Base-by-base conservation (phyloP, 148 eudicot genomes). In the Fagopyrum homotropicum region DNA sequence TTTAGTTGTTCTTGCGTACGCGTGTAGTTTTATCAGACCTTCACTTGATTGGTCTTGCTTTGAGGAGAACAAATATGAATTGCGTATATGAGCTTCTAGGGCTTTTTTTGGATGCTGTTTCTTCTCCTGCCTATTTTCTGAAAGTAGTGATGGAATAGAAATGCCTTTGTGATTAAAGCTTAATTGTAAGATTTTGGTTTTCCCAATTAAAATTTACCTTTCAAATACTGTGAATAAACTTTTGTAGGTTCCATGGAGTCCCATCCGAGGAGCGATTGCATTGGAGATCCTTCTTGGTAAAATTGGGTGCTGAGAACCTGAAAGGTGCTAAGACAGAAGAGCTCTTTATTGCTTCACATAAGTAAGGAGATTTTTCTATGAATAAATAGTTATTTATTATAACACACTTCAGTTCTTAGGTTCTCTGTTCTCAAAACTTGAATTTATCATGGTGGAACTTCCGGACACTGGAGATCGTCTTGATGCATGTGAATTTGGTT, bases 201-300 rank as follows among this genome's bases (percentile, higher is more conserved):
- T 2, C 40, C 40, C 40, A 1, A 35, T 35, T 35, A 35, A 1
- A 6, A 3, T 60, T 60, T 60, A 60, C 68, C 68, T 6, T 8
- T 60, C 19, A 26, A 60, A 26, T 7, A 22, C 9, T 57, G 14
- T 26, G 9, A 55, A 60, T 60, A 26, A 40, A 44, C 40, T 75
- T n/a, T 73, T 86, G 79, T 77, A 96, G 99, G 81, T 96, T 96
- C 80, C 89, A 88, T 86, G 98, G 99, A 79, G 98, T 96, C 76
- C 99, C 98, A 73, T 82, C 91, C 14, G 99, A 96, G 89, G 99
- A 96, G 81, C 89, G 99, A 72, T 82, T 92, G 82, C 99, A 96
- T 78, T 96, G 99, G 98, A 89, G 99, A 82, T 85, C 98, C 5
- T 96, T 92, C 82, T 85, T 96, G 75, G 94, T 96, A 66, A 96